phyloP scores from a whole-genome alignment of 441 rosid species.

The Mallotus japonicus region DNA sequence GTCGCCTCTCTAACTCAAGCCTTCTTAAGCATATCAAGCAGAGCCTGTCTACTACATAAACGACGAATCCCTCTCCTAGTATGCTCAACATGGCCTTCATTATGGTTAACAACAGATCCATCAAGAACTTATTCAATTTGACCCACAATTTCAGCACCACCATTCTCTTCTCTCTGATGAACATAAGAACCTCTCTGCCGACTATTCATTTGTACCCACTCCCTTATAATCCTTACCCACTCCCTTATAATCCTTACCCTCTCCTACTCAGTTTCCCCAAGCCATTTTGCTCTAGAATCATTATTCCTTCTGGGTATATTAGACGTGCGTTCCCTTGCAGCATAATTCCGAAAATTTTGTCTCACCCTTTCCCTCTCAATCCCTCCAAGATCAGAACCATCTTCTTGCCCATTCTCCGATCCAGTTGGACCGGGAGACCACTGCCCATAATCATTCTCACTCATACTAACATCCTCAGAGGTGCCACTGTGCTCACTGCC shows the following conservation, averaged over 20 bases:
- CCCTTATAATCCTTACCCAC: slow-evolving; percentile 81
- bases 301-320: slow-evolving; percentile 40
- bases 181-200: slow-evolving; percentile 51
- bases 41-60: slow-evolving; percentile 84
- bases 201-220: slow-evolving; percentile 75
- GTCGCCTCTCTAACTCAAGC: slow-evolving; percentile 70
- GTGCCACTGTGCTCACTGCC: slow-evolving; percentile 35
- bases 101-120: slow-evolving; percentile 51
- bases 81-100: slow-evolving; percentile 46
- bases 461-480: slow-evolving; percentile 43
- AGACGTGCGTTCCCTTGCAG: slow-evolving; percentile 51
- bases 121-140: slow-evolving; percentile 67
- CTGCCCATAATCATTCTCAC: slow-evolving; percentile 49
- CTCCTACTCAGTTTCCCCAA: slow-evolving; percentile 86
- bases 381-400: slow-evolving; percentile 64
- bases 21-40: slow-evolving; percentile 84
- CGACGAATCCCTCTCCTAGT: slow-evolving; percentile 67
- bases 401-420: slow-evolving; percentile 50
- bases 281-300: slow-evolving; percentile 63
- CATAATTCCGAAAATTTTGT: slow-evolving; percentile 63
- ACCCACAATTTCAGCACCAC: slow-evolving; percentile 44
- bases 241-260: slow-evolving; percentile 81
- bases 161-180: slow-evolving; percentile 50
- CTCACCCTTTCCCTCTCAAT: slow-evolving; percentile 82
- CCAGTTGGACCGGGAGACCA: slow-evolving; percentile 51